These are phyloP conservation scores for Cucumis cinereus DNA, from an alignment of 306 rosid genomes.

Conservation along the genomic window DNA sequence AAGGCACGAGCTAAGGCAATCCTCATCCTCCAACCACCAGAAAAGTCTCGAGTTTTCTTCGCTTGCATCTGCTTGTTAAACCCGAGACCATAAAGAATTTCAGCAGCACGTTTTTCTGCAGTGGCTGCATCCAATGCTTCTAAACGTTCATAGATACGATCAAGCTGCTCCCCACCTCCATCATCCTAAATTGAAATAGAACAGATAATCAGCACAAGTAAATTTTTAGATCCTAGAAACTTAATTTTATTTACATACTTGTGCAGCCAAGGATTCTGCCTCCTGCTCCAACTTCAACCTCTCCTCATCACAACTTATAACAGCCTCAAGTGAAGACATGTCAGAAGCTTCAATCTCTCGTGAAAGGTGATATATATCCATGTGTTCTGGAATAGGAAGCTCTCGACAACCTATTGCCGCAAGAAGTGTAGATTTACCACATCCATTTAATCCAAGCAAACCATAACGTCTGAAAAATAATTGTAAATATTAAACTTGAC, in stretches of 20 bases:
- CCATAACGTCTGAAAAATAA: conserved; percentile 64
- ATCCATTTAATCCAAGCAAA: conserved; percentile 88
- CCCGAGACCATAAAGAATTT: conserved; percentile 86
- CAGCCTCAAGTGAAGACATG: conserved; percentile 88
- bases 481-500: neutral
- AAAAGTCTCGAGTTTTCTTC: conserved; percentile 83
- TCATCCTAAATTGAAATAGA: conserved; percentile 46
- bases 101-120: conserved; percentile 99
- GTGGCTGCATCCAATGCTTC: conserved; percentile 92
- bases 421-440: conserved; percentile 91
- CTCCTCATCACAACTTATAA: conserved; percentile 90
- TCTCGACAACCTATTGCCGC: conserved; percentile 73
- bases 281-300: conserved; percentile 77
- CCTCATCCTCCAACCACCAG: conserved; percentile 99
- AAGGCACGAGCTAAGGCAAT: conserved; percentile 93
- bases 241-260: conserved; percentile 28
- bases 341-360: conserved; percentile 98
- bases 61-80: conserved; percentile 90
- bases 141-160: conserved; percentile 76
- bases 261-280: conserved; percentile 71
- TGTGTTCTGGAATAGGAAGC: conserved; percentile 94
- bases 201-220: neutral
- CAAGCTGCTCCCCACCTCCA: conserved; percentile 93
- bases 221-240: neutral
- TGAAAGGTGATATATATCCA: conserved; percentile 85